Conservation (phyloP, 352 stramenopile species). For the Globisporangium lucens region DNA sequence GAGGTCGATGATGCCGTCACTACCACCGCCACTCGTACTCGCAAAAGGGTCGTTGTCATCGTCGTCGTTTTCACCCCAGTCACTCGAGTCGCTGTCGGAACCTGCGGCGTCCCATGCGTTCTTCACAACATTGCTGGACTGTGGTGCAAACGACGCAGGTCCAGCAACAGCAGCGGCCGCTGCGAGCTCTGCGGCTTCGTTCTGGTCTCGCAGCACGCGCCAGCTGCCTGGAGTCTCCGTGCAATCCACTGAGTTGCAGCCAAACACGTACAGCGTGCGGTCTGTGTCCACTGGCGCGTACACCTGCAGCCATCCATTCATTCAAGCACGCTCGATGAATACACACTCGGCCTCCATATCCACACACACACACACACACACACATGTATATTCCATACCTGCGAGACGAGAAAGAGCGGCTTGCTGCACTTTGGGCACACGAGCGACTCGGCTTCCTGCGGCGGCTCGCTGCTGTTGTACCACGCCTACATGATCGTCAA, state of each 20-base stretch:
- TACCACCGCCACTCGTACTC: constrained; percentile 10
- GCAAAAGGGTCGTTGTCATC: constrained; percentile 22
- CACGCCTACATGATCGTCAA: constrained; percentile 35
- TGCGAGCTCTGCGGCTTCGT: constrained; percentile 11
- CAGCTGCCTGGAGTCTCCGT: constrained; percentile 60
- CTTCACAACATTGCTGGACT: constrained; percentile 16
- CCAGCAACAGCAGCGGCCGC: not conserved
- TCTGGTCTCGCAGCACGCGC: constrained; percentile 71
- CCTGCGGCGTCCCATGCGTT: constrained; percentile 24
- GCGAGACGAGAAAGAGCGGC: constrained; percentile 59
- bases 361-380: not conserved
- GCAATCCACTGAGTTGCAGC: constrained; percentile 79
- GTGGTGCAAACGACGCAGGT: no score
- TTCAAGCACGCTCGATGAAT: not conserved
- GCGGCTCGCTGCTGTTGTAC: constrained; percentile 34
- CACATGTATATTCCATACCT: constrained; percentile 22
- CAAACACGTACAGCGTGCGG: constrained; percentile 81
- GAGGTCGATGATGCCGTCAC: constrained; percentile 41
- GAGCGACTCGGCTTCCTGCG: constrained; percentile 36
- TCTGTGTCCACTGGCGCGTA: constrained; percentile 74
- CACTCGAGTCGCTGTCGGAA: constrained; percentile 52
- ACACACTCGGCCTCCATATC: not conserved
- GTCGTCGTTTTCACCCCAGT: constrained; percentile 70
- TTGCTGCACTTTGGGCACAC: constrained; percentile 58
- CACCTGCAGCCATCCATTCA: constrained; percentile 32